phyloP scores from a whole-genome alignment of 73 alveolate species.

The Symbiodinium natans region DNA sequence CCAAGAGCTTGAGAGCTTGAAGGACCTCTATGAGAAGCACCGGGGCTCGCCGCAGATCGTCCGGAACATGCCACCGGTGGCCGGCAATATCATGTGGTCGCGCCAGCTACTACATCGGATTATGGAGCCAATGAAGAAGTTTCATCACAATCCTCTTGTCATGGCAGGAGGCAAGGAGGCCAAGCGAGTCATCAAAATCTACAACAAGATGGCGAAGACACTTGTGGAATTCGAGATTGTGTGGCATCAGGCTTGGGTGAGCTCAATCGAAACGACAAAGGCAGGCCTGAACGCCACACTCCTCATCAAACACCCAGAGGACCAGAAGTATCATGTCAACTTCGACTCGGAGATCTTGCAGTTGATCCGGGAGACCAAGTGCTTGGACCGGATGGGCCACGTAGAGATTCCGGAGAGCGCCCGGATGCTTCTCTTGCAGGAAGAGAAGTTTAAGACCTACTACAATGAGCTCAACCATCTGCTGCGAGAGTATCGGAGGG shows the following conservation, averaged over 20 bases:
- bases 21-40: conserved; percentile 95
- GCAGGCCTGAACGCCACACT: conserved; percentile 99
- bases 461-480: conserved; percentile 78
- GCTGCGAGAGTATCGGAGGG: conserved; percentile 62
- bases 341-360: conserved; percentile 99
- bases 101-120: conserved; percentile 63
- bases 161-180: conserved; percentile 86
- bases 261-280: conserved; percentile 96
- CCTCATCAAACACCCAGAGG: conserved; percentile 97
- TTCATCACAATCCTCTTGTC: conserved; percentile 43
- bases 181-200: conserved; percentile 71
- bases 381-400: conserved; percentile 1
- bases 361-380: conserved; percentile 98
- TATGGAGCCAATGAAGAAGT: conserved; percentile 66
- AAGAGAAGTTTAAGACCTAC: conserved; percentile 59
- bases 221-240: conserved; percentile 86
- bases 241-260: conserved; percentile 93
- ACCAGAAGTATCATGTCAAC: conserved; percentile 97
- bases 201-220: conserved; percentile 94
- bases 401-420: conserved; percentile 99
- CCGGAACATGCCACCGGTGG: conserved; percentile 99
- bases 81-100: conserved; percentile 99
- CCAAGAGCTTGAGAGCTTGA: conserved; percentile 95
- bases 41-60: conserved; percentile 99
- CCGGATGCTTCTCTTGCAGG: conserved; percentile 97